Evolutionary conservation across 2,329 filamentous ascomycete species (phyloP), one percentile per base, ranked within the genome.

Genomic region (Pestalotiopsis fici): DNA sequence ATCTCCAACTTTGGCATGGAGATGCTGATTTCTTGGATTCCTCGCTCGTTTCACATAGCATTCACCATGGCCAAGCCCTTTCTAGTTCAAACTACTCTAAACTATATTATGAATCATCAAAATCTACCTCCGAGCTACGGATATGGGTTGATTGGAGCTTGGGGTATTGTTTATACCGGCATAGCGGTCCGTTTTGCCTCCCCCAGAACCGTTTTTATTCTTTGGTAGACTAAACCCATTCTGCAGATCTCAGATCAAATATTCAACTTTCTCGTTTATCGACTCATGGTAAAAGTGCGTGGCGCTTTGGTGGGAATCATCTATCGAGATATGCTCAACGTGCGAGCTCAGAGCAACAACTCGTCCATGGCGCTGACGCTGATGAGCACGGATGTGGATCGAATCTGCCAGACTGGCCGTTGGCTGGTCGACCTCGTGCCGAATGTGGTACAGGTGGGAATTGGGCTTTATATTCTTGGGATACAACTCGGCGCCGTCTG

Each of bases 341-440:
- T 59, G n/a, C 50, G 63, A 54, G 63, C 63, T 13, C 50, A 65
- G 27, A 65, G 63, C 54, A 39, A 65, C 27, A 57, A 65, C 63
- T 57, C 63, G 21, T 37, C 63, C 12, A 59, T 50, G 12, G 63
- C 63, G 18, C 21, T 65, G 54, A 57, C 63, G 23, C 63, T 65
- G 15, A 65, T 65, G 63, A 65, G 63, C 31, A 59, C 54, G 6
- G 63, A 65, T 18, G 63, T 65, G 12, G 63, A 65, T 59, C 27
- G 54, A 27, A 59, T 65, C 15, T 15, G n/a, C 21, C 9, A 59
- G 50, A 57, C 27, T 3, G 63, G 25, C 11, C 63, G 63, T 12
- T 57, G 21, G 31, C 25, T 65, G 11, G 37, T 65, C n/a, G 63
- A 57, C 13, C 31, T 65, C 2, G 18, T 65, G 7, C 63, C 63